A percentile compares a stretch with the other conserved stretches of the same genome.
Conservation (phyloP, 148 eudicot species). For the Camellia japonica region DNA sequence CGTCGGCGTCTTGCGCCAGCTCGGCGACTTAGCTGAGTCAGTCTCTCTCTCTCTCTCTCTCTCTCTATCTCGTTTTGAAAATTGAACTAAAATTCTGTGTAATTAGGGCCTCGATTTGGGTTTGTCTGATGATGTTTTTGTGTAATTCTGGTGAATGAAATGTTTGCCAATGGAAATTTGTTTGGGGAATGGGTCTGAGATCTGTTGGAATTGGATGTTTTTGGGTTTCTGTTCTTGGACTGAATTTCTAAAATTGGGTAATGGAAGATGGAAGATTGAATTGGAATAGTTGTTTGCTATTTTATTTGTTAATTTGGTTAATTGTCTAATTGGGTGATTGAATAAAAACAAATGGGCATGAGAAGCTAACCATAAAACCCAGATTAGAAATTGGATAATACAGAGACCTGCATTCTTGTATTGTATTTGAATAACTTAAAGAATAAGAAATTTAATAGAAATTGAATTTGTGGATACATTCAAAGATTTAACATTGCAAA, state of each 20-base stretch:
- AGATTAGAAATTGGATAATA: not conserved
- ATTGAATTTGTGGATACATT: not conserved
- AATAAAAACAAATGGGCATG: not conserved
- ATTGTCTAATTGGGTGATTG: not conserved
- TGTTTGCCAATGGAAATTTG: not conserved
- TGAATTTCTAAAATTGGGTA: not conserved
- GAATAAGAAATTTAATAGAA: not conserved
- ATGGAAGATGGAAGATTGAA: not conserved
- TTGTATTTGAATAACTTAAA: not conserved
- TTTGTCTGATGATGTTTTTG: not conserved
- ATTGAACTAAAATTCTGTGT: not conserved
- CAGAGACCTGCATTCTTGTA: not conserved
- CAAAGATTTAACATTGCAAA: not conserved
- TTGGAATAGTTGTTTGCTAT: not conserved
- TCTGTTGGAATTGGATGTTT: conserved; percentile 25
- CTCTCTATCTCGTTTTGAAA: not conserved
- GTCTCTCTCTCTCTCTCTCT: conserved; percentile 19
- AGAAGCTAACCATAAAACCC: not conserved
- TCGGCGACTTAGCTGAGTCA: conserved; percentile 95
- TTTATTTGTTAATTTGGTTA: not conserved
- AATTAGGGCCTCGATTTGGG: conserved; percentile 6
- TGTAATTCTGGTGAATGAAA: not conserved
- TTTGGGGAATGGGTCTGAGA: conserved; percentile 17
- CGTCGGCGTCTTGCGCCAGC: conserved; percentile 93
- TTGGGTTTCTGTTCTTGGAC: not conserved